Evolutionary conservation across 345 rosid genomes (phyloP).

Genomic region (Ceriops decandra): DNA sequence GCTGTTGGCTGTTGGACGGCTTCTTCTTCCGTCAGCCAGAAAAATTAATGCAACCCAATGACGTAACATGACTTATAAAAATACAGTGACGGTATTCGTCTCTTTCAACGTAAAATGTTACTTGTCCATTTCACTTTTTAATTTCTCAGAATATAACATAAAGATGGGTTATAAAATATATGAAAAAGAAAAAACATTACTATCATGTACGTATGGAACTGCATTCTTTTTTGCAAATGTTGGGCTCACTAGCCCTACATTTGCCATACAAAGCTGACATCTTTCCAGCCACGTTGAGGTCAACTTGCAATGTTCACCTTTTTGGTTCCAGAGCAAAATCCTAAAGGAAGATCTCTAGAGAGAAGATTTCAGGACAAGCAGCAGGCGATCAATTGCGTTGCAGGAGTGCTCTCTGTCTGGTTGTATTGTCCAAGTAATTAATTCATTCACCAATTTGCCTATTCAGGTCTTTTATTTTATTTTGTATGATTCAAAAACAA

Average conservation of each 20-base stretch:
- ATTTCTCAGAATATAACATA: too few species aligned
- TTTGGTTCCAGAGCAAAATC: constrained; percentile 15
- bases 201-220: neutral
- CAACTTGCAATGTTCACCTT: constrained; percentile 24
- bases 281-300: constrained; percentile 4
- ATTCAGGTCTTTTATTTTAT: too few species aligned
- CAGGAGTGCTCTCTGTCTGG: too few species aligned
- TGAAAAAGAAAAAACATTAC: too few species aligned
- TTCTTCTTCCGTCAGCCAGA: constrained; percentile 3
- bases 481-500: too few species aligned
- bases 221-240: constrained; percentile 15
- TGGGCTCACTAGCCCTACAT: constrained; percentile 14
- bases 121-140: too few species aligned
- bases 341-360: constrained; percentile 7
- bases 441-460: too few species aligned
- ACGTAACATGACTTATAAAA: too few species aligned
- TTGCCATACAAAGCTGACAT: constrained; percentile 13
- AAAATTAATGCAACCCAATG: neutral
- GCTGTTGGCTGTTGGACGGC: constrained; percentile 4
- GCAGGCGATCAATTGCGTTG: neutral
- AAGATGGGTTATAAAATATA: too few species aligned
- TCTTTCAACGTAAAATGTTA: too few species aligned
- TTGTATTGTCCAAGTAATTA: too few species aligned
- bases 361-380: constrained; percentile 10
- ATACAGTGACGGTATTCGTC: too few species aligned